Evolutionary conservation across 2,329 filamentous ascomycete genomes (phyloP).

Genomic region (Monilinia vaccinii-corymbosi): DNA sequence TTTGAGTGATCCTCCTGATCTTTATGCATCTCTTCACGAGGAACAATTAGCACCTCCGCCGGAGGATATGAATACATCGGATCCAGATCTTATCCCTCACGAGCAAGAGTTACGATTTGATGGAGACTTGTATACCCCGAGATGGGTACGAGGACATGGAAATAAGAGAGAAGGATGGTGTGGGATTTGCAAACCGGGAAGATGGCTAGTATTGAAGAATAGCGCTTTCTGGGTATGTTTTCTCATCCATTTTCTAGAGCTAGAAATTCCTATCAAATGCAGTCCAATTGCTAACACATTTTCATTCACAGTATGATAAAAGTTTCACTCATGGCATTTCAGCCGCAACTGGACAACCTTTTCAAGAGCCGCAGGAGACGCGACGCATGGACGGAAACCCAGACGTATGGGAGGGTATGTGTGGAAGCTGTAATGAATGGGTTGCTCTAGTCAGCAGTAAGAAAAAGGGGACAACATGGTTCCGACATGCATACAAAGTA

Average conservation of each 20-base stretch:
- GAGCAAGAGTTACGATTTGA: conserved; percentile 73
- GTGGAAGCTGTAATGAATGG: conserved; percentile 72
- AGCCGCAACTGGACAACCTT: conserved; percentile 68
- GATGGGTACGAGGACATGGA: conserved; percentile 76
- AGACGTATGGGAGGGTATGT: conserved; percentile 74
- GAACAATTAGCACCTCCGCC: conserved; percentile 66
- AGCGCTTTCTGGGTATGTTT: conserved; percentile 60
- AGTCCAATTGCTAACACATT: neutral
- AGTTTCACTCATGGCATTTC: conserved; percentile 83
- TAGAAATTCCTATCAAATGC: neutral
- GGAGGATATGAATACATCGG: conserved; percentile 71
- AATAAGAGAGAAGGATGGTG: conserved; percentile 89
- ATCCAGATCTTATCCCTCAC: conserved; percentile 66
- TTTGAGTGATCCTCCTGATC: conserved; percentile 65
- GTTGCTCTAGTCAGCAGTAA: conserved; percentile 75
- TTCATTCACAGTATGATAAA: conserved; percentile 62
- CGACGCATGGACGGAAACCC: conserved; percentile 71
- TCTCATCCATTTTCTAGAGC: neutral
- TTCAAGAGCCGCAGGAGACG: conserved; percentile 68
- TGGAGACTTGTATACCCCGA: conserved; percentile 74
- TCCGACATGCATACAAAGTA: conserved; percentile 81
- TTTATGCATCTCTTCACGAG: conserved; percentile 67
- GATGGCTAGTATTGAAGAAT: conserved; percentile 84
- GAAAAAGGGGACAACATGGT: conserved; percentile 91
- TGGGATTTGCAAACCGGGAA: conserved; percentile 75